Evolutionary conservation across 2,329 filamentous ascomycete genomes (phyloP), one percentile per base, ranked within the genome.

Genomic region (Arthrobotrys megalospora): DNA sequence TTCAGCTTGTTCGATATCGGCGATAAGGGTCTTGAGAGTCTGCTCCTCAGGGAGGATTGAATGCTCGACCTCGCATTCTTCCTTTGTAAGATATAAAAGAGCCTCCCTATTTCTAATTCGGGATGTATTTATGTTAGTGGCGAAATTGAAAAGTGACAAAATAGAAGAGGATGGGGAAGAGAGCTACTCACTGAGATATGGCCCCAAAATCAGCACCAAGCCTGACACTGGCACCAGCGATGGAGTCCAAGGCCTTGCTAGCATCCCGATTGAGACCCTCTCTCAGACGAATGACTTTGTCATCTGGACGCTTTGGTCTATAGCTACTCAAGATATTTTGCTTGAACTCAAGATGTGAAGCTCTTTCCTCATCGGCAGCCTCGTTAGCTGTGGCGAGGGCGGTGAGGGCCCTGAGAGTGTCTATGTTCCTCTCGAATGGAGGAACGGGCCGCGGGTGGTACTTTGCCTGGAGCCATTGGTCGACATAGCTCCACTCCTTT

Each of bases 401-500:
- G 7, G 96, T 88, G 3, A 97, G 87, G 0, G 88, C 90, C 80
- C 90, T 91, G 62, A 97, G 87, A 0, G 94, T 97, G 53, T 95
- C 92, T 34, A 91, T 88, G 83, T 96, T 97, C 82, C 93, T 91
- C 85, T 98, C 95, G 84, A 97, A 97, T 0, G 87, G 83, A 0
- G 93, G 94, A 0, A 91, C 85, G 0, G 88, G 83, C 53, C 88
- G 89, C 34, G 89, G 88, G 52, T 88, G 87, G 81, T 92, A 92
- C 82, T 92, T 92, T 76, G 89, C 88, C 53, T 88, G 87, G 10
- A 97, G 89, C 94, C 95, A 98, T 81, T 87, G 87, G 84, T 96
- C 93, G 81, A 97, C 89, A 80, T 92, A 93, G 69, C 90, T 91
- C 95, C 95, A 98, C 85, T 97, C 94, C 83, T 95, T 94, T 55